Conservation (phyloP, 2,329 filamentous ascomycete genomes). For the Graphiopsis chlorocephala region DNA sequence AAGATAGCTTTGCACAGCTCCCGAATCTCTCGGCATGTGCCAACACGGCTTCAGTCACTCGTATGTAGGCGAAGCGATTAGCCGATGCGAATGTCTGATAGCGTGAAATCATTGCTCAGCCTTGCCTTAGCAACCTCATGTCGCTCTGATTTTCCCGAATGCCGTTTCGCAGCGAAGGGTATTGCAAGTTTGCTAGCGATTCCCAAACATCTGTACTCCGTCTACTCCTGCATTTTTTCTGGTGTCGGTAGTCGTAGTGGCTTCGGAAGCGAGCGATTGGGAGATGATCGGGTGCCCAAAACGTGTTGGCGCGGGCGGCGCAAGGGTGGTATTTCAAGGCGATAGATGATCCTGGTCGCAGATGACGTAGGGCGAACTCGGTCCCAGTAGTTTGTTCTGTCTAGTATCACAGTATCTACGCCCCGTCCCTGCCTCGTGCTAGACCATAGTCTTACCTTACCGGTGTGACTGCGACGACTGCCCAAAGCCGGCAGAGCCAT, state of each 20-base stretch:
- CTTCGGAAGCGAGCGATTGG: neutral
- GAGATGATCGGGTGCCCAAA: neutral
- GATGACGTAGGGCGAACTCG: neutral
- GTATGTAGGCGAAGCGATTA: neutral
- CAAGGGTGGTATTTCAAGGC: slow-evolving; percentile 1
- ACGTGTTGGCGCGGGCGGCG: neutral
- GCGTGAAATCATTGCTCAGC: neutral
- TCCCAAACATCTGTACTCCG: neutral
- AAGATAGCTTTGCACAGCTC: neutral
- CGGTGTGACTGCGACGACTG: neutral
- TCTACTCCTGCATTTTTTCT: neutral
- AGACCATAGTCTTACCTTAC: neutral
- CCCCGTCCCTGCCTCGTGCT: neutral
- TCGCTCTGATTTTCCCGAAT: neutral
- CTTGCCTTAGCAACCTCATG: neutral
- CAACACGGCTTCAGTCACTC: neutral
- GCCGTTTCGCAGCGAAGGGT: no score
- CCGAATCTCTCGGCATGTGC: neutral
- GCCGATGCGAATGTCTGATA: neutral
- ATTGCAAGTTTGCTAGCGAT: neutral
- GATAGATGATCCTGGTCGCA: slow-evolving; percentile 4
- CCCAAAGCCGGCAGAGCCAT: neutral
- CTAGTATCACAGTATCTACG: neutral
- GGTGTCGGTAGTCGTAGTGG: neutral
- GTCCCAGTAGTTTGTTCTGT: neutral